Conservation (phyloP, 2,329 filamentous ascomycete species). For the Apiospora phragmitis region DNA sequence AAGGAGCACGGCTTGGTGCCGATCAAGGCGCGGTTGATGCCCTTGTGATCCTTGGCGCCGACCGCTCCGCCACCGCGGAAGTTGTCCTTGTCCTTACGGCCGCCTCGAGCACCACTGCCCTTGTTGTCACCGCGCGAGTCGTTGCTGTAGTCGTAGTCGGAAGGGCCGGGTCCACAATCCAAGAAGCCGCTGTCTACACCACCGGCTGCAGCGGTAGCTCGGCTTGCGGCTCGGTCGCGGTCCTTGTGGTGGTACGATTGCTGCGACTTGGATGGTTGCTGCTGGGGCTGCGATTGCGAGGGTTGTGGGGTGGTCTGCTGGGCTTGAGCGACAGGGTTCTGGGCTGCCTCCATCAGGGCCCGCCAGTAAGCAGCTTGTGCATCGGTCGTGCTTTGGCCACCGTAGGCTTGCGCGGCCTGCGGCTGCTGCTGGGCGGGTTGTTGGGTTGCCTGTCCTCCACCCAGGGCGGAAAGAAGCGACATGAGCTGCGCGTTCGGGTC, state of each 20-base stretch:
- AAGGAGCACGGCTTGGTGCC: constrained; percentile 71
- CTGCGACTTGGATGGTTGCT: constrained; percentile 13
- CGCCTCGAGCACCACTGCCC: constrained; percentile 43
- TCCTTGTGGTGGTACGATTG: constrained; percentile 15
- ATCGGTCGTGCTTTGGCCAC: not conserved
- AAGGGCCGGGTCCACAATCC: constrained; percentile 15
- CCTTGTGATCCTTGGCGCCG: constrained; percentile 35
- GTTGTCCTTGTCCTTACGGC: constrained; percentile 29
- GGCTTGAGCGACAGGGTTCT: constrained; percentile 11
- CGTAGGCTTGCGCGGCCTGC: not conserved
- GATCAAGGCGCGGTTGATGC: constrained; percentile 57
- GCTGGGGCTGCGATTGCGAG: not conserved
- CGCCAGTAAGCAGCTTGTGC: not conserved
- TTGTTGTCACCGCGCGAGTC: constrained; percentile 29
- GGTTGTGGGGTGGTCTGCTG: constrained; percentile 36
- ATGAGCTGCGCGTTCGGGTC: constrained; percentile 26
- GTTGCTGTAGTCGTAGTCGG: constrained; percentile 13
- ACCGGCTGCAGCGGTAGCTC: not conserved
- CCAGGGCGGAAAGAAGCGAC: constrained; percentile 26
- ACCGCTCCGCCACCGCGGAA: not conserved
- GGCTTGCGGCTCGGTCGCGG: constrained; percentile 34
- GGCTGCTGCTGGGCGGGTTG: constrained; percentile 10
- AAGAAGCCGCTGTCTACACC: constrained; percentile 7
- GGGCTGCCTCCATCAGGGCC: not conserved
- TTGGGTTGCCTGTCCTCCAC: constrained; percentile 14